Evolutionary conservation across 306 rosid species (phyloP).

Genomic region (Spatholobus suberectus): DNA sequence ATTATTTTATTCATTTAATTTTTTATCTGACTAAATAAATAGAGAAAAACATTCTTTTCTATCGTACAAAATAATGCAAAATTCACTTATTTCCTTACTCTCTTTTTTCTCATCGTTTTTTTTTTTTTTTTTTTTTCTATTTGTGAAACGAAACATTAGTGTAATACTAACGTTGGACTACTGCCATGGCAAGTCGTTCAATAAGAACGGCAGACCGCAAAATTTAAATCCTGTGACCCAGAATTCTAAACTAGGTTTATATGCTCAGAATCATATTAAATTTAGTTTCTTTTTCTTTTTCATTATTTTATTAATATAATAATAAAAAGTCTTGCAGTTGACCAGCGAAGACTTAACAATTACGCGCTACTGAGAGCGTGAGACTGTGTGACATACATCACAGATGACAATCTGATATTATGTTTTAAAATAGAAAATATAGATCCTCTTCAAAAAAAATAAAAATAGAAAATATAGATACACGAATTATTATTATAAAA

Average conservation of each 20-base stretch:
- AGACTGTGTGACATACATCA: not conserved
- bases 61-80: too few species aligned
- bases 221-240: not conserved
- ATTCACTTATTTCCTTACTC: not conserved
- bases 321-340: not conserved
- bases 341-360: not conserved
- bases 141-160: too few species aligned
- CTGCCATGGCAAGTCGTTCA: not conserved
- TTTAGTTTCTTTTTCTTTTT: not conserved
- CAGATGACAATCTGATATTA: too few species aligned
- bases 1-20: too few species aligned
- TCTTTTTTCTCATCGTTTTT: not conserved
- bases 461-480: too few species aligned
- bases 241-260: not conserved
- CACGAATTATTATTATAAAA: too few species aligned
- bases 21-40: too few species aligned
- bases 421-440: too few species aligned
- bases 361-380: not conserved
- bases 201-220: not conserved
- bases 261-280: not conserved
- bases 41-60: too few species aligned
- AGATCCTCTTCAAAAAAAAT: too few species aligned
- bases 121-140: too few species aligned
- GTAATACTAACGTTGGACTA: too few species aligned
- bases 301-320: not conserved